Evolutionary conservation across 75 land plant species (phyloP).

Genomic region (Cupressus sempervirens): DNA sequence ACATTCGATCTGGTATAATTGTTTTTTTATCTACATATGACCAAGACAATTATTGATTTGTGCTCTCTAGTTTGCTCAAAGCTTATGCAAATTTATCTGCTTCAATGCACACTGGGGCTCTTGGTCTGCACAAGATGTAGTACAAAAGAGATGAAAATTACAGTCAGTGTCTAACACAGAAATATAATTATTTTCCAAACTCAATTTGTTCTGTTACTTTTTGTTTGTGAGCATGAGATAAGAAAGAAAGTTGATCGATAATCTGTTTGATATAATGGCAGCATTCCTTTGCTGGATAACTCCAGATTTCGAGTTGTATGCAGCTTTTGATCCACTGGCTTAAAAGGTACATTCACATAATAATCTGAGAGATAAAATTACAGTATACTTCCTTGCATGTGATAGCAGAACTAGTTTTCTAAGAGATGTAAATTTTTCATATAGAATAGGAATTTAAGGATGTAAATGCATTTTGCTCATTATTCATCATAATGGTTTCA

Average conservation of each 20-base stretch:
- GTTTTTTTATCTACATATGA: neutral
- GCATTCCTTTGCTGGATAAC: slow-evolving; percentile 50
- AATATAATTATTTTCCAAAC: neutral
- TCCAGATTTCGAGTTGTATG: slow-evolving; percentile 49
- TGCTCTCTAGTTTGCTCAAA: slow-evolving; percentile 33
- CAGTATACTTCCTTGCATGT: too few species aligned
- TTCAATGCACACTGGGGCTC: slow-evolving; percentile 30
- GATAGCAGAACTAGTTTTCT: too few species aligned
- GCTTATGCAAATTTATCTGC: slow-evolving; percentile 38
- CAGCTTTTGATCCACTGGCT: slow-evolving; percentile 53
- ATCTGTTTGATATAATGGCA: slow-evolving; percentile 11
- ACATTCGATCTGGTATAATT: neutral
- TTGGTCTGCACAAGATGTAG: slow-evolving; percentile 45
- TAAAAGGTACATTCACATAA: slow-evolving; percentile 32
- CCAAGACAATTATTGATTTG: neutral
- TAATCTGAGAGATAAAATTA: neutral
- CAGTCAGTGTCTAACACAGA: slow-evolving; percentile 16
- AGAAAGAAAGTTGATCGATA: neutral
- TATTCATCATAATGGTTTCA: too few species aligned
- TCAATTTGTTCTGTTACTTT: neutral
- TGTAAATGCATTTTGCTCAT: too few species aligned
- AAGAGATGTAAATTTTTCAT: too few species aligned
- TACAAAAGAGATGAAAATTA: slow-evolving; percentile 46
- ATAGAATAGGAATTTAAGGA: too few species aligned
- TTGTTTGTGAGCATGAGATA: neutral